These are phyloP conservation scores for Myriosclerotinia duriaeana DNA, from an alignment of 2,329 filamentous ascomycete species.

Conservation along the genomic window DNA sequence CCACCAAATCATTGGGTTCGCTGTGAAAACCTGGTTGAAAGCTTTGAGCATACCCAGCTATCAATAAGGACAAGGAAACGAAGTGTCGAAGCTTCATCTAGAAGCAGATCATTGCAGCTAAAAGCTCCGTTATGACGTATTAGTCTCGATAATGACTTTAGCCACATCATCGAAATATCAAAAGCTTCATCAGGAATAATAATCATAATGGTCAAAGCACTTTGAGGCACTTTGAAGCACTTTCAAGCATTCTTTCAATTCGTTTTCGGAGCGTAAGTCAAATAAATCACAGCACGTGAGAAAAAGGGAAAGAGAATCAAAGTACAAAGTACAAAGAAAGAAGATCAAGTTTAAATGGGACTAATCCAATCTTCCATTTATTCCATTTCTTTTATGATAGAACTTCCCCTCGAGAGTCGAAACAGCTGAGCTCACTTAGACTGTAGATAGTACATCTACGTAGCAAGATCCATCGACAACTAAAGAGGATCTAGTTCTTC, in stretches of 20 bases:
- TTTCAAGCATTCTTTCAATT: not conserved
- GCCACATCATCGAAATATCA: constrained; percentile 9
- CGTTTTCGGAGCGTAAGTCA: not conserved
- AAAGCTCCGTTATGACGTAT: not conserved
- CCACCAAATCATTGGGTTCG: not conserved
- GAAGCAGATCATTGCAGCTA: constrained; percentile 4
- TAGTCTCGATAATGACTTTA: not conserved
- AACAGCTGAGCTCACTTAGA: not conserved
- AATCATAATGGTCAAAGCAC: constrained; percentile 3
- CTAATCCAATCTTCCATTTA: not conserved
- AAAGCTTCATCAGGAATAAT: not conserved
- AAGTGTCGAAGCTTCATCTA: not conserved
- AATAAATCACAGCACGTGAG: not conserved
- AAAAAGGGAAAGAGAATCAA: too few relatives aligned
- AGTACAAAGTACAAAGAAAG: not conserved
- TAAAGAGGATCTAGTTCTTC: not conserved
- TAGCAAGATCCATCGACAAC: too few relatives aligned
- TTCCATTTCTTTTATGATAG: not conserved
- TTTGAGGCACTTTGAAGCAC: too few relatives aligned
- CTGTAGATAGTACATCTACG: too few relatives aligned
- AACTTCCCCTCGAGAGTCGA: not conserved
- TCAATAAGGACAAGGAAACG: too few relatives aligned
- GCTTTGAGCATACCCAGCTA: too few relatives aligned
- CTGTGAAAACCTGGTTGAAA: not conserved
- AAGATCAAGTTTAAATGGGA: not conserved